Evolutionary conservation across 2,329 filamentous ascomycete species (phyloP).

Genomic region (Hypoxylon sp.): DNA sequence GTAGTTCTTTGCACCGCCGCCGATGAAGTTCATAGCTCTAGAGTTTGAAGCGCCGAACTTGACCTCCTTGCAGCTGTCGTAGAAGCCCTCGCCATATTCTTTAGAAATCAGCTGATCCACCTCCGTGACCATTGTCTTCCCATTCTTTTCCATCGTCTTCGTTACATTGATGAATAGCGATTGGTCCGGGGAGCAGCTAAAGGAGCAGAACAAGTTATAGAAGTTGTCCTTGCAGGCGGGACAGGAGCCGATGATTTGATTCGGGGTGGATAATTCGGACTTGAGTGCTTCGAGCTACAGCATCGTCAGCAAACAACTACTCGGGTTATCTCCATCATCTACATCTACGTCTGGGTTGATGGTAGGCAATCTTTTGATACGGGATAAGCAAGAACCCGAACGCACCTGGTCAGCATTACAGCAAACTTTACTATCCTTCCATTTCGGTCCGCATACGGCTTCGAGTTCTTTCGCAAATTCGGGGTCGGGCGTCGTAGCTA

Average conservation of each 20-base stretch:
- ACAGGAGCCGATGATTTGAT: constrained; percentile 90
- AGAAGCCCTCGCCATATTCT: constrained; percentile 88
- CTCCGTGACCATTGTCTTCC: constrained; percentile 78
- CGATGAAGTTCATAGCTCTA: constrained; percentile 95
- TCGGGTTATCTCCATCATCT: no score
- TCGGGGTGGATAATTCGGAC: constrained; percentile 86
- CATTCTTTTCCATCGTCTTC: constrained; percentile 71
- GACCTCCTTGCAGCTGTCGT: constrained; percentile 98
- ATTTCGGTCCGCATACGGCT: constrained; percentile 87
- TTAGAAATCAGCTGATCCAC: constrained; percentile 90
- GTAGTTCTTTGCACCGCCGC: constrained; percentile 93
- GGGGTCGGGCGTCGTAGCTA: constrained; percentile 79
- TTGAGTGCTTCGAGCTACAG: constrained; percentile 80
- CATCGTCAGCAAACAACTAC: constrained; percentile 33
- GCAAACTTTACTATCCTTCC: constrained; percentile 86
- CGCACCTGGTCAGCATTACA: constrained; percentile 82
- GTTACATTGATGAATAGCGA: constrained; percentile 96
- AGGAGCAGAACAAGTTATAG: constrained; percentile 97
- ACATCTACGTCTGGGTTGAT: not conserved
- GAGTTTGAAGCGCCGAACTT: constrained; percentile 96
- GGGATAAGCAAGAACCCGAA: not conserved
- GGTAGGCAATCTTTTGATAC: constrained; percentile 4
- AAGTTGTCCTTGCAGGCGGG: constrained; percentile 99
- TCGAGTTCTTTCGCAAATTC: constrained; percentile 82
- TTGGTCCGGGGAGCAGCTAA: constrained; percentile 97